A percentile compares a stretch with the other conserved stretches of the same genome.
phyloP scores from a whole-genome alignment of 2,329 filamentous ascomycete genomes.

The Aspergillus quadricinctus region DNA sequence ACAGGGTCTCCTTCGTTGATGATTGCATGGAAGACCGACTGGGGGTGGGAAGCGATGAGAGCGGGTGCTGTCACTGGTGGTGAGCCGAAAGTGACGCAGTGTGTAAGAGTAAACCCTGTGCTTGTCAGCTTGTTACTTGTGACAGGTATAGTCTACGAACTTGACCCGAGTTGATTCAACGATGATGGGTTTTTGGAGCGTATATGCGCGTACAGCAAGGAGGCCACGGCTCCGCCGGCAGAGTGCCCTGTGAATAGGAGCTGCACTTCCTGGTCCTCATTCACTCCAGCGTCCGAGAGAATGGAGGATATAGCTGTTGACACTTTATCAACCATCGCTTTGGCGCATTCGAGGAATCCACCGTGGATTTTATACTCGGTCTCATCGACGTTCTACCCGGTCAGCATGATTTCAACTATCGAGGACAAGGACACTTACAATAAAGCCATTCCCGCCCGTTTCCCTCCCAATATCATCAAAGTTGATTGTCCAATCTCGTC shows the following conservation, averaged over 20 bases:
- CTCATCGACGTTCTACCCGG: background rate
- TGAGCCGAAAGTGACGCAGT: conserved; percentile 82
- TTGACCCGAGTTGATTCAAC: no score
- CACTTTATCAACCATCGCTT: conserved; percentile 4
- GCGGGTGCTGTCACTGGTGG: conserved; percentile 72
- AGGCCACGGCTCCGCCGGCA: conserved; percentile 78
- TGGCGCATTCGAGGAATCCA: conserved; percentile 5
- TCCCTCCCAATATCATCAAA: conserved; percentile 5
- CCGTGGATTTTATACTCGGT: conserved; percentile 1
- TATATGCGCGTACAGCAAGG: conserved; percentile 79
- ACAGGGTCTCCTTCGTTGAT: conserved; percentile 86
- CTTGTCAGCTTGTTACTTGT: no score
- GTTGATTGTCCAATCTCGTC: conserved; percentile 6
- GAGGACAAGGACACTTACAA: background rate
- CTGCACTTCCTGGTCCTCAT: conserved; percentile 1
- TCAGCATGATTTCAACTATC: no score
- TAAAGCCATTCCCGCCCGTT: conserved; percentile 2
- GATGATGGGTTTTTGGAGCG: conserved; percentile 42
- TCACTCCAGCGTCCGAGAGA: background rate
- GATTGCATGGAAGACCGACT: conserved; percentile 71
- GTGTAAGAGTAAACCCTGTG: conserved; percentile 42
- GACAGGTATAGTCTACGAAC: no score
- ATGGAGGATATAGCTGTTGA: conserved; percentile 1
- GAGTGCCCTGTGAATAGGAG: conserved; percentile 82
- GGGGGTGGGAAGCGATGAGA: conserved; percentile 53